Conservation (phyloP, 2,329 filamentous ascomycete species). For the Diaporthe sp. region DNA sequence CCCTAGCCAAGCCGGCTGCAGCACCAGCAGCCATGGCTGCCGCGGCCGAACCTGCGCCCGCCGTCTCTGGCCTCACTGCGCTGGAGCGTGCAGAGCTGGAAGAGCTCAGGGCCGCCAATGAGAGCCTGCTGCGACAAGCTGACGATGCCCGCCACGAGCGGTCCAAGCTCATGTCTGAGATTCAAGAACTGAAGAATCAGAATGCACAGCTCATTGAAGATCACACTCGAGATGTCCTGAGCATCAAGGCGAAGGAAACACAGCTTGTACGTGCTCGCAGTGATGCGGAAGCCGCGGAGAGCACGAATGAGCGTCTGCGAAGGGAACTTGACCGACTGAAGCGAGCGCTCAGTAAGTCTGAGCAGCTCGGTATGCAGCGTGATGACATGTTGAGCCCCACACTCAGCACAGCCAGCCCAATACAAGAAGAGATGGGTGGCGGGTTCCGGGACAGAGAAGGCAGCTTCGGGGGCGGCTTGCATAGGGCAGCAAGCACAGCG, state of each 20-base stretch:
- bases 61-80: conserved; percentile 74
- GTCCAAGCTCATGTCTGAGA: conserved; percentile 84
- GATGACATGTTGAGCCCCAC: conserved; percentile 37
- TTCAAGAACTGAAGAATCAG: conserved; percentile 95
- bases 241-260: conserved; percentile 98
- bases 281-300: conserved; percentile 90
- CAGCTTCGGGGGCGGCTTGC: conserved; percentile 30
- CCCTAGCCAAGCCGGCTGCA: conserved; percentile 80
- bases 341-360: conserved; percentile 78
- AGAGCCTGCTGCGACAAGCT: conserved; percentile 78
- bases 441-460: conserved; percentile 32
- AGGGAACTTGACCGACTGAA: conserved; percentile 95
- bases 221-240: conserved; percentile 93
- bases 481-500: conserved; percentile 35
- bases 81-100: conserved; percentile 94
- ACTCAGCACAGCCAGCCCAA: conserved; percentile 61
- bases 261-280: conserved; percentile 92
- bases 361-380: conserved; percentile 56
- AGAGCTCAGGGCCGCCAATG: conserved; percentile 86
- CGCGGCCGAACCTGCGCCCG: conserved; percentile 68
- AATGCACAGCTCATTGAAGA: conserved; percentile 98
- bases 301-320: conserved; percentile 84
- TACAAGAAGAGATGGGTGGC: conserved; percentile 68
- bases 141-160: conserved; percentile 88
- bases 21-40: conserved; percentile 59